A percentile compares a stretch with the other conserved stretches of the same genome.
Conservation (phyloP, 352 stramenopile genomes). For the Pythium rhizo-oryzae region DNA sequence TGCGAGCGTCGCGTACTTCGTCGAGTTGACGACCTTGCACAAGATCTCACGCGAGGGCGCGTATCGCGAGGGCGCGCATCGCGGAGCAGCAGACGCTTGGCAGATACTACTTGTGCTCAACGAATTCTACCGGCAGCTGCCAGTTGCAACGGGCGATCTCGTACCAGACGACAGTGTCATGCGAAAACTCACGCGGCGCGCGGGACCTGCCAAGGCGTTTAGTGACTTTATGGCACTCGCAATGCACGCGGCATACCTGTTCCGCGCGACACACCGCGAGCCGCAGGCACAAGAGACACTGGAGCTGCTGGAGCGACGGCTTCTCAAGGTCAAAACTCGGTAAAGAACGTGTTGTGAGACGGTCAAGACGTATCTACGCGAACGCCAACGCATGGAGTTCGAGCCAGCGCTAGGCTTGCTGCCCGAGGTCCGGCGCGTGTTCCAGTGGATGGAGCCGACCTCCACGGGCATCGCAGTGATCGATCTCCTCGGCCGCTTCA, state of each 20-base stretch:
- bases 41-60: neutral
- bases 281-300: neutral
- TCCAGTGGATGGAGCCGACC: neutral
- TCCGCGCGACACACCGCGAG: too few species aligned
- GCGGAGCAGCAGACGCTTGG: neutral
- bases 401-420: neutral
- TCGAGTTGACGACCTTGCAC: neutral
- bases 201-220: neutral
- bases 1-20: neutral
- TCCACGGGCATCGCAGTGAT: neutral
- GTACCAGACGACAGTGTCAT: neutral
- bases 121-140: slow-evolving; percentile 9
- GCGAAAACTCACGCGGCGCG: neutral
- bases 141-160: neutral
- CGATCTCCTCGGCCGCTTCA: neutral
- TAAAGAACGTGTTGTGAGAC: neutral
- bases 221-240: neutral
- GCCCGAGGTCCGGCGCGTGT: neutral
- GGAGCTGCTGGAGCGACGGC: too few species aligned
- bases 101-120: neutral
- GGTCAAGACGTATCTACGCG: neutral
- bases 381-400: neutral
- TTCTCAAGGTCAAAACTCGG: too few species aligned
- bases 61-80: too few species aligned
- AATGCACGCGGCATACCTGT: neutral